Conservation (phyloP, 192 early-diverging fungal genomes). For the Dissophora globulifera region DNA sequence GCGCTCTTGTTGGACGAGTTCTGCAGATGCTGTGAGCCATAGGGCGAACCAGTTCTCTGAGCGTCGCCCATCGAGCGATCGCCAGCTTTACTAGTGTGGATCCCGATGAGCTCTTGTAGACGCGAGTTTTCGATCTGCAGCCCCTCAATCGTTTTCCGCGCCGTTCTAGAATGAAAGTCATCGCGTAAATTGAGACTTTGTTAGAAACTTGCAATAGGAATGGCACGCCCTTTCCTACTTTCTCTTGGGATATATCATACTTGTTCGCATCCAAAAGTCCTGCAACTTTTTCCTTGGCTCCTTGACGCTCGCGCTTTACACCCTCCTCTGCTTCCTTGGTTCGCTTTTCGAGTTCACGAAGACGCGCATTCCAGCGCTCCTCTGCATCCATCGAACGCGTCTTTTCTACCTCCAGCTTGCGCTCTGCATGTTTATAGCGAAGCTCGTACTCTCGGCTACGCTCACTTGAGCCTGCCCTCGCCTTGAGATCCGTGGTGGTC, state of each 20-base stretch:
- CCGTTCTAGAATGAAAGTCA: slow-evolving; percentile 13
- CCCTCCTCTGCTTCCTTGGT: slow-evolving; percentile 52
- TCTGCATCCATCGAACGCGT: slow-evolving; percentile 41
- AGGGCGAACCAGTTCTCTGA: not conserved
- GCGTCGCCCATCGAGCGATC: not conserved
- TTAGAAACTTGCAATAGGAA: too few relatives aligned
- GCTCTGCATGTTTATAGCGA: slow-evolving; percentile 45
- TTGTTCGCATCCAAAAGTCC: slow-evolving; percentile 45
- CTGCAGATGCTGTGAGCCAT: not conserved
- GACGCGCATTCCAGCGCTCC: slow-evolving; percentile 43
- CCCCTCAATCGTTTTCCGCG: slow-evolving; percentile 48
- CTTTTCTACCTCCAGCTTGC: slow-evolving; percentile 37
- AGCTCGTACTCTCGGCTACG: slow-evolving; percentile 40
- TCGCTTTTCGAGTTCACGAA: slow-evolving; percentile 46
- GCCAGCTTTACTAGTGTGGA: slow-evolving; percentile 3
- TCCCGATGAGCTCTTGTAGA: slow-evolving; percentile 46
- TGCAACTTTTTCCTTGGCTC: slow-evolving; percentile 54
- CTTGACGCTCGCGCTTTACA: slow-evolving; percentile 50
- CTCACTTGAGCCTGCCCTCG: slow-evolving; percentile 12
- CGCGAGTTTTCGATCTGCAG: slow-evolving; percentile 45
- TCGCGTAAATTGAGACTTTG: too few relatives aligned
- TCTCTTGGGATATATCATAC: slow-evolving; percentile 18
- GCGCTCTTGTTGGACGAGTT: slow-evolving; percentile 10
- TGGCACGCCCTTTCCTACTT: too few relatives aligned
- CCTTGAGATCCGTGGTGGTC: slow-evolving; percentile 27